Evolutionary conservation across 306 rosid species (phyloP).

Genomic region (Vigna radiata): DNA sequence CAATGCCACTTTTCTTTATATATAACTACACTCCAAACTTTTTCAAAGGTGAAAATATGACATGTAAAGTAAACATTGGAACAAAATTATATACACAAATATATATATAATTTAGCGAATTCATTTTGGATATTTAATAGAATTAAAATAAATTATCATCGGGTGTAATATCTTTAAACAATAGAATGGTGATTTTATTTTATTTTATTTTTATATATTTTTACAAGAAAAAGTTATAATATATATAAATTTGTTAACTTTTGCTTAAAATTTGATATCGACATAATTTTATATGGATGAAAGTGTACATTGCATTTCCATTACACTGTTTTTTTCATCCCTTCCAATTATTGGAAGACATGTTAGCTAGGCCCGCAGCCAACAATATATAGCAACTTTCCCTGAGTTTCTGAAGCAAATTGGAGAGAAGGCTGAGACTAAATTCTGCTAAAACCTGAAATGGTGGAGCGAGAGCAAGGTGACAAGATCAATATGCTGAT

Average conservation of each 20-base stretch:
- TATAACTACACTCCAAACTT: constrained; percentile 2
- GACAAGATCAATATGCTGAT: constrained; percentile 52
- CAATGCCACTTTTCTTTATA: constrained; percentile 1
- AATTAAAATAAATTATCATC: neutral
- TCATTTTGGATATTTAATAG: neutral
- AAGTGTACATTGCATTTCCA: too few relatives aligned
- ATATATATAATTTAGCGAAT: too few relatives aligned
- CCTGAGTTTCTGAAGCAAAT: constrained; percentile 36
- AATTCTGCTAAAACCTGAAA: constrained; percentile 21
- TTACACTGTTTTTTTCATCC: neutral
- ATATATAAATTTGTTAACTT: too few relatives aligned
- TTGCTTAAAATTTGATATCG: too few relatives aligned
- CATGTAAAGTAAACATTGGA: constrained; percentile 4
- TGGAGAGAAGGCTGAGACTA: constrained; percentile 25
- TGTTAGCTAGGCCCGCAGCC: neutral
- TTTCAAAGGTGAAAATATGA: constrained; percentile 1
- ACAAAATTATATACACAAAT: constrained; percentile 12
- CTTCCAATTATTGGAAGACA: neutral
- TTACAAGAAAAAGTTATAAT: too few relatives aligned
- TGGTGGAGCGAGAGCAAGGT: constrained; percentile 17
- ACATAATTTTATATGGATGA: too few relatives aligned
- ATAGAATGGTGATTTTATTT: neutral
- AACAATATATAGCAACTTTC: constrained; percentile 46
- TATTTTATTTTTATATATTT: neutral
- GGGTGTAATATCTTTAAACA: neutral